These are phyloP conservation scores for Cladosporium sp. DNA, from an alignment of 2,329 filamentous ascomycete species.

Conservation along the genomic window DNA sequence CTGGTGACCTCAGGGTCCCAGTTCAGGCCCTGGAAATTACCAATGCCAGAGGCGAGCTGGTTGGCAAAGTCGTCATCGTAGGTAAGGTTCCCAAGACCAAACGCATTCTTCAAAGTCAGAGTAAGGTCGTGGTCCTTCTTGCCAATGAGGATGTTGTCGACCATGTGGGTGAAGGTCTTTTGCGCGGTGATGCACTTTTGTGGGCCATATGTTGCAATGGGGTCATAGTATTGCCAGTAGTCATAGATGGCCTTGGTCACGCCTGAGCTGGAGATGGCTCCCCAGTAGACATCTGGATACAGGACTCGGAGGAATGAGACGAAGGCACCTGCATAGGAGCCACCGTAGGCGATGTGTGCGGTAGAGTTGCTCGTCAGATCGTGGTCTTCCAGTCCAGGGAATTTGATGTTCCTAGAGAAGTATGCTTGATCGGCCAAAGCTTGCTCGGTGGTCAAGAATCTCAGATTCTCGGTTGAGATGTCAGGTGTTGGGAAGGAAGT, in stretches of 20 bases:
- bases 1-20: slow-evolving; percentile 56
- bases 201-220: slow-evolving; percentile 53
- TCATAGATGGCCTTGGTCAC: slow-evolving; percentile 74
- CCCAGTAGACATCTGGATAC: slow-evolving; percentile 77
- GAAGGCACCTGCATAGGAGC: slow-evolving; percentile 77
- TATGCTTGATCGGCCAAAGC: slow-evolving; percentile 76
- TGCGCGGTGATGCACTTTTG: slow-evolving; percentile 61
- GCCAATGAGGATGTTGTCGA: slow-evolving; percentile 55
- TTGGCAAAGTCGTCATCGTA: slow-evolving; percentile 52
- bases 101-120: slow-evolving; percentile 48
- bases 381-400: slow-evolving; percentile 58
- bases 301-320: slow-evolving; percentile 70
- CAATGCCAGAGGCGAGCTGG: slow-evolving; percentile 41
- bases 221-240: slow-evolving; percentile 61
- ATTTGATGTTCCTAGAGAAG: slow-evolving; percentile 69
- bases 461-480: slow-evolving; percentile 64
- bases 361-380: slow-evolving; percentile 62
- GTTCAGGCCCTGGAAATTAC: slow-evolving; percentile 52
- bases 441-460: slow-evolving; percentile 81
- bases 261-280: slow-evolving; percentile 73
- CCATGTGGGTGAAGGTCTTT: slow-evolving; percentile 55
- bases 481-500: slow-evolving; percentile 65
- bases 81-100: slow-evolving; percentile 48
- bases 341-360: slow-evolving; percentile 76
- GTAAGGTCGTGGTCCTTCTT: slow-evolving; percentile 41